Conservation (phyloP, 805 yeast species). For the Candida khao-thaluensis region DNA sequence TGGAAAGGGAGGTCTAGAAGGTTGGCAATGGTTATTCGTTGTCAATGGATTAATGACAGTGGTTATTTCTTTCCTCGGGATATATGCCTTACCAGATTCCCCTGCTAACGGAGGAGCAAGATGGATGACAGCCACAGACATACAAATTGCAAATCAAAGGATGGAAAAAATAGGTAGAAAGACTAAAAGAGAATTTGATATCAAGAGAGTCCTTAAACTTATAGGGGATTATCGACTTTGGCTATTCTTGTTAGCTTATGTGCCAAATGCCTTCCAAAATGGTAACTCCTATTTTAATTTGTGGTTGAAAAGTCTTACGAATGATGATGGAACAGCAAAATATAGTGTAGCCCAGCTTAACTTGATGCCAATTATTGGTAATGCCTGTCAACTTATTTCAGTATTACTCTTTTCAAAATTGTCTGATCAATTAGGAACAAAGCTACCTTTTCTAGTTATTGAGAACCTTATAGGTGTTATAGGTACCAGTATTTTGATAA, state of each 20-base stretch:
- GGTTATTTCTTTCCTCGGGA: constrained; percentile 37
- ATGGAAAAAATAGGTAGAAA: constrained; percentile 8
- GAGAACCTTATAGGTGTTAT: neutral
- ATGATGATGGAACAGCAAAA: neutral
- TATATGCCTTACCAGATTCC: constrained; percentile 47
- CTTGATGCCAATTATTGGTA: constrained; percentile 6
- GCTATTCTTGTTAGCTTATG: constrained; percentile 4
- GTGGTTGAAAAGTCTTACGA: constrained; percentile 5
- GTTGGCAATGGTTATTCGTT: constrained; percentile 49
- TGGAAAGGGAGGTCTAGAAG: constrained; percentile 38
- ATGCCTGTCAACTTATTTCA: constrained; percentile 7
- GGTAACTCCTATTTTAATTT: constrained; percentile 7
- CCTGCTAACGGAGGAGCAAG: constrained; percentile 16
- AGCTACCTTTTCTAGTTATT: constrained; percentile 2
- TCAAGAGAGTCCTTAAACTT: neutral
- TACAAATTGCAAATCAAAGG: constrained; percentile 6
- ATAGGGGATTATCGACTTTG: neutral
- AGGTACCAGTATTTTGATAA: neutral
- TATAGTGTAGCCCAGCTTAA: constrained; percentile 4
- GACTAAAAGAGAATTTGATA: constrained; percentile 3
- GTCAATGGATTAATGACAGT: constrained; percentile 32
- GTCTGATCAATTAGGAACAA: constrained; percentile 8
- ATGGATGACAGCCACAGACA: constrained; percentile 5
- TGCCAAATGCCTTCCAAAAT: constrained; percentile 1
- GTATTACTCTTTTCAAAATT: constrained; percentile 6